These are phyloP conservation scores for Candida vartiovaarae DNA, from an alignment of 805 yeast genomes.

Conservation along the genomic window DNA sequence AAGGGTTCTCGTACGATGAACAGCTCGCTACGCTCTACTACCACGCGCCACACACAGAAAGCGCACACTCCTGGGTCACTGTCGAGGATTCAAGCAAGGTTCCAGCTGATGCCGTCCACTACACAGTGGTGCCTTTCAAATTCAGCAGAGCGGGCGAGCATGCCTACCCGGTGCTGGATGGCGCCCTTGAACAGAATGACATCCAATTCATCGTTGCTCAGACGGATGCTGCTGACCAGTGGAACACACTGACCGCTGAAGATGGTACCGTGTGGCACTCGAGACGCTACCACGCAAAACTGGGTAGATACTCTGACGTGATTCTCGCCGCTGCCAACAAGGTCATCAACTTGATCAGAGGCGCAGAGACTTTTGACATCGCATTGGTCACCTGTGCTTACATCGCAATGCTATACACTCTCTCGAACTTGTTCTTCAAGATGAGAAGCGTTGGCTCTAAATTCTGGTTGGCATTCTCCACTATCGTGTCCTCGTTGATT, in stretches of 20 bases:
- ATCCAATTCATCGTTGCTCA: slow-evolving; percentile 30
- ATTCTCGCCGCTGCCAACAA: slow-evolving; percentile 33
- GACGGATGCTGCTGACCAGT: slow-evolving; percentile 5
- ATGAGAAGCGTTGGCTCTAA: slow-evolving; percentile 76
- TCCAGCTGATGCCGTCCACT: slow-evolving; percentile 33
- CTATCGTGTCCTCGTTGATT: slow-evolving; percentile 70
- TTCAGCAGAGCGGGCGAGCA: slow-evolving; percentile 41
- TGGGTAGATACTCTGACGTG: slow-evolving; percentile 51
- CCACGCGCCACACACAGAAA: slow-evolving; percentile 26
- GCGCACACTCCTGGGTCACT: slow-evolving; percentile 37
- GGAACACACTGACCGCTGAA: slow-evolving; percentile 15
- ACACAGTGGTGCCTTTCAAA: slow-evolving; percentile 47
- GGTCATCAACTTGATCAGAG: slow-evolving; percentile 41
- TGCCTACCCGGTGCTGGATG: slow-evolving; percentile 35
- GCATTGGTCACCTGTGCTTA: slow-evolving; percentile 75
- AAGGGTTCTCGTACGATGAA: slow-evolving; percentile 27
- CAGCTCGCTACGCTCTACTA: slow-evolving; percentile 24
- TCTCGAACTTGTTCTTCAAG: slow-evolving; percentile 64
- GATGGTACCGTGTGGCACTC: slow-evolving; percentile 56
- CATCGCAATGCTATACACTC: slow-evolving; percentile 80
- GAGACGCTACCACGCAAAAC: slow-evolving; percentile 44
- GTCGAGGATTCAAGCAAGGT: slow-evolving; percentile 36
- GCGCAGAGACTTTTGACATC: slow-evolving; percentile 84
- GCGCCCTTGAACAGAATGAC: slow-evolving; percentile 33
- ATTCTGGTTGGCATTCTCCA: slow-evolving; percentile 80